phyloP scores from a whole-genome alignment of 495 filamentous ascomycete species.

The Elaphomyces granulatus region DNA sequence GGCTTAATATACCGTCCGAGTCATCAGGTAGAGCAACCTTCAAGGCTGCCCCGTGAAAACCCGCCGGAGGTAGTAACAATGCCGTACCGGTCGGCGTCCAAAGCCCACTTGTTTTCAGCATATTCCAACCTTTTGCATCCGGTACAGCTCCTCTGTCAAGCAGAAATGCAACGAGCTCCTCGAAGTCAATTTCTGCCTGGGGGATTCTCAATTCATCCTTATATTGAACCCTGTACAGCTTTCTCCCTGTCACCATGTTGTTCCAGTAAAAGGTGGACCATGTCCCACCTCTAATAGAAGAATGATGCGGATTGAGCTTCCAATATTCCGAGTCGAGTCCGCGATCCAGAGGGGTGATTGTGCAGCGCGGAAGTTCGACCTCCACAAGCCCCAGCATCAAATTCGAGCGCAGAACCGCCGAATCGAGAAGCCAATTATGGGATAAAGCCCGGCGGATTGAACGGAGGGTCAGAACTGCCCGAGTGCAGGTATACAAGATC shows the following conservation, averaged over 20 bases:
- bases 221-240: conserved; percentile 47
- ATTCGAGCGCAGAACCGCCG: conserved; percentile 42
- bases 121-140: conserved; percentile 40
- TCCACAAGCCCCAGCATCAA: conserved; percentile 51
- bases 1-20: conserved; percentile 45
- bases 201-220: conserved; percentile 49
- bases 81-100: conserved; percentile 50
- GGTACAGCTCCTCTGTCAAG: conserved; percentile 49
- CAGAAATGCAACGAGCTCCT: conserved; percentile 44
- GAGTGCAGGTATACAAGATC: conserved; percentile 41
- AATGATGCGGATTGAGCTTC: conserved; percentile 31
- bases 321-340: conserved; percentile 39
- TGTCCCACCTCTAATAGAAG: conserved; percentile 39
- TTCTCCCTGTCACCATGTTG: conserved; percentile 41
- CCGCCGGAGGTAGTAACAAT: conserved; percentile 36
- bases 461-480: conserved; percentile 40
- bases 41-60: conserved; percentile 29
- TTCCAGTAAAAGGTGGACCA: conserved; percentile 56
- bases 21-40: conserved; percentile 44
- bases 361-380: conserved; percentile 48
- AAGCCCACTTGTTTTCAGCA: conserved; percentile 42
- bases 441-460: conserved; percentile 42
- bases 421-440: conserved; percentile 30
- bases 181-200: conserved; percentile 50
- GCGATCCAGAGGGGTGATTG: conserved; percentile 43